Conservation (phyloP, 2,329 filamentous ascomycete genomes). For the Daldinia eschscholtzii region DNA sequence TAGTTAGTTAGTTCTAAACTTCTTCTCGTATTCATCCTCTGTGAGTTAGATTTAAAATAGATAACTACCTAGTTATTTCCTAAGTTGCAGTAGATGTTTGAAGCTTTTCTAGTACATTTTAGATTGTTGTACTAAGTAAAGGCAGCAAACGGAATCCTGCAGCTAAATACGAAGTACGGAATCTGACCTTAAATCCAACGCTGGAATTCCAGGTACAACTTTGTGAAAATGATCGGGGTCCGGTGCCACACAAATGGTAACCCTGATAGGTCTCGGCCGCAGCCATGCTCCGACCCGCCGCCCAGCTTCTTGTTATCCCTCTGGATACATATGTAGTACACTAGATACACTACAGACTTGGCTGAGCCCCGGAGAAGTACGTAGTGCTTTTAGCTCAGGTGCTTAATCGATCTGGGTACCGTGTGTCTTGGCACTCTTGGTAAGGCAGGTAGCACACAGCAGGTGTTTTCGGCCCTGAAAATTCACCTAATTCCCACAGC, state of each 20-base stretch:
- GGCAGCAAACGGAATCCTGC: neutral
- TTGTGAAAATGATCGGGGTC: slow-evolving; percentile 3
- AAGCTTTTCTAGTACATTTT: neutral
- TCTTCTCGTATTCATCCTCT: neutral
- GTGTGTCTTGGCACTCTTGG: neutral
- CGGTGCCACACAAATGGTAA: neutral
- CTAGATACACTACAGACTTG: neutral
- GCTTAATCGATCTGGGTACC: neutral
- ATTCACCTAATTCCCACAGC: slow-evolving; percentile 1
- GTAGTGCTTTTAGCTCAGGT: neutral
- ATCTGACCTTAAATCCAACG: slow-evolving; percentile 4
- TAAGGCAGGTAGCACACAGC: slow-evolving; percentile 3
- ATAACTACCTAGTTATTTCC: too few relatives aligned
- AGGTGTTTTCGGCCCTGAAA: neutral
- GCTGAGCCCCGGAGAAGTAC: slow-evolving; percentile 1
- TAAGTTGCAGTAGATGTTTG: neutral
- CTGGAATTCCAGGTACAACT: neutral
- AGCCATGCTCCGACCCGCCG: neutral
- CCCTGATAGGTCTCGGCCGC: slow-evolving; percentile 1
- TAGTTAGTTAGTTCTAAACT: too few relatives aligned
- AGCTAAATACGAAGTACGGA: slow-evolving; percentile 1
- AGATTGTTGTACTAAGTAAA: neutral
- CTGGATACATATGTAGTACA: too few relatives aligned
- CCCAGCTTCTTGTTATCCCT: neutral
- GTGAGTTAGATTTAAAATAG: neutral